Conservation (phyloP, 108 stramenopile genomes). For the Skeletonema grethae region DNA sequence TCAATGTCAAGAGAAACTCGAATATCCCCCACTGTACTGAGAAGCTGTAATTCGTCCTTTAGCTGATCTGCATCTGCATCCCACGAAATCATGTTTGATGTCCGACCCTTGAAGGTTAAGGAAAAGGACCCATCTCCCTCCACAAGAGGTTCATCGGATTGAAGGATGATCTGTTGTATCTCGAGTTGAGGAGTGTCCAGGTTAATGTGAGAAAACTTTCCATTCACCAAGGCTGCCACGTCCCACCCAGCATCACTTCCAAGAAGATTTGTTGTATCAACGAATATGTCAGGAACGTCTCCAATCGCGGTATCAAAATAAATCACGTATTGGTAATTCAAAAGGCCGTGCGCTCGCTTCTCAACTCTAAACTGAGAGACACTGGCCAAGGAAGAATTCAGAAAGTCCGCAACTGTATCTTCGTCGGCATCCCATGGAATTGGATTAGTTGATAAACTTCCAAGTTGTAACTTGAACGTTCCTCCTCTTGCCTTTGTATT, state of each 20-base stretch:
- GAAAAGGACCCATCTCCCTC: conserved; percentile 17
- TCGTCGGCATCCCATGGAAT: conserved; percentile 62
- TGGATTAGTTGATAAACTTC: conserved; percentile 33
- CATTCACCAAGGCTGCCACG: conserved; percentile 34
- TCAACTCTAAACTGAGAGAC: conserved; percentile 32
- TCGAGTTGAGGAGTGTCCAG: conserved; percentile 18
- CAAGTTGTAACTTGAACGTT: conserved; percentile 47
- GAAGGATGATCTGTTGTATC: conserved; percentile 19
- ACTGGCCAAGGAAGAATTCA: conserved; percentile 28
- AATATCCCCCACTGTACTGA: conserved; percentile 53
- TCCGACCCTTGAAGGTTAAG: conserved; percentile 24
- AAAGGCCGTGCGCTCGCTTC: conserved; percentile 26
- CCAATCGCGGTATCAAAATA: conserved; percentile 68
- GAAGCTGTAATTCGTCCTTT: conserved; percentile 44
- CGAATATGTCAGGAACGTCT: conserved; percentile 48
- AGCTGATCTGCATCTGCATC: conserved; percentile 53
- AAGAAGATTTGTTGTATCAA: conserved; percentile 53
- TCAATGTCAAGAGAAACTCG: conserved; percentile 14
- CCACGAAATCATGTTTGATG: conserved; percentile 25
- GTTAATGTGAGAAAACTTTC: conserved; percentile 46
- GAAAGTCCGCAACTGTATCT: conserved; percentile 17
- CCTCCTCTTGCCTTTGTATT: conserved; percentile 42
- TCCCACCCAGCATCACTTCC: conserved; percentile 37
- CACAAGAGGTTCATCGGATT: conserved; percentile 1
- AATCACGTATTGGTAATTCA: conserved; percentile 66